Base-by-base conservation (phyloP, 106 monocot species). In the Dendrobium catenatum region DNA sequence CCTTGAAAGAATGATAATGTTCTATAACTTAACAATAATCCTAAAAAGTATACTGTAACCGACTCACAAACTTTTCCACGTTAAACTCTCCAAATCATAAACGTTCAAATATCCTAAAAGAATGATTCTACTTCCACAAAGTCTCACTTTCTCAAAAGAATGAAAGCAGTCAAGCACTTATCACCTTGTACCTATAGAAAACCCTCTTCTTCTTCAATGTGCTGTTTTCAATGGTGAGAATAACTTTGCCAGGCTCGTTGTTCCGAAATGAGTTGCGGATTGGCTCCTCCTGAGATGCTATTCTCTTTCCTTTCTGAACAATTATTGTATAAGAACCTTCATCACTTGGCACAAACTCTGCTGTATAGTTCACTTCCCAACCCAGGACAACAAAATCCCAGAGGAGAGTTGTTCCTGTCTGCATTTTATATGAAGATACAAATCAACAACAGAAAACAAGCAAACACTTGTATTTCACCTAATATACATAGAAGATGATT, bases 361-460 rank as follows among this genome's bases (percentile, higher is more conserved):
- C 94, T 79, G 75, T 88, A 81, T 86, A 90, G 77, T 16, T 84
- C 47, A 87, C 91, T 18, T 91, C 94, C 88, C 91, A 91, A 42
- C 94, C 94, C 59, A 91, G 91, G 22, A 86, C 91, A 19, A 78
- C 81, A 13, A 91, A 15, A 85, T 94, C 91, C 91, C 94, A 92
- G 2, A 94, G 78, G 42, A 92, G 75, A 0, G 89, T 91, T 68
- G 86, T 77, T 42, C 91, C 88, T 9, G 88, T 55, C 94, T 94
- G 88, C 78, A 76, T 51, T n/a, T 19, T n/a, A 48, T 18, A 19
- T 26, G 8, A 44, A 44, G 44, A 7, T 10, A 15, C 13, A 51
- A 51, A 51, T 51, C 51, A 51, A 51, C 51, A 51, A 51, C 15
- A 51, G 51, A 13, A 11, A 51, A 15, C 5, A 51, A 15, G 51